Percentiles rank a stretch among this genome's conserved stretches.
These are phyloP conservation scores for Rhododendron vialii DNA, from an alignment of 148 eudicot genomes.

Conservation along the genomic window DNA sequence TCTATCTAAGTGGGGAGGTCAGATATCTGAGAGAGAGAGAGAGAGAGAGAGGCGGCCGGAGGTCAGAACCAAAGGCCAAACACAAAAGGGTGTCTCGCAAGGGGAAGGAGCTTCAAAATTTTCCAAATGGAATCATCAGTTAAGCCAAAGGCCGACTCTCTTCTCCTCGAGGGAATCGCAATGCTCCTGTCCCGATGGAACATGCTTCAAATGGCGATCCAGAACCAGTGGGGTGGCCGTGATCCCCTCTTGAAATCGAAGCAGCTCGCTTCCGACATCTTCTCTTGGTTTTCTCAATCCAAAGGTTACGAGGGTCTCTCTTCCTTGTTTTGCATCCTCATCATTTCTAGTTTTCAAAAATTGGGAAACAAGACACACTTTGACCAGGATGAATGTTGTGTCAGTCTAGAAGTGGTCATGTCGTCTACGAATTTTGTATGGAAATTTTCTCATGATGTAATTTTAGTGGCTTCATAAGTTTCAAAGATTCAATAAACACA, in stretches of 20 bases:
- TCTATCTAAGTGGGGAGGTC: background rate
- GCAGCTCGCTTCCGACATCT: constrained; percentile 40
- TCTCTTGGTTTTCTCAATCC: constrained; percentile 39
- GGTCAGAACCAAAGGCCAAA: background rate
- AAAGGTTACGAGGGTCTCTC: constrained; percentile 24
- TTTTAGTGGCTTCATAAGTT: no score
- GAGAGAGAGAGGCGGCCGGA: background rate
- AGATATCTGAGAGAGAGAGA: background rate
- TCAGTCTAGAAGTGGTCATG: background rate
- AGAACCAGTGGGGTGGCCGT: constrained; percentile 58
- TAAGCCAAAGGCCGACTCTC: background rate
- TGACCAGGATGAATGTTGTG: no score
- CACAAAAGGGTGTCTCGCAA: background rate
- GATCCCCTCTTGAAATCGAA: constrained; percentile 47
- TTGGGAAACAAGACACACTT: background rate
- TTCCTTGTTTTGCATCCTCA: background rate
- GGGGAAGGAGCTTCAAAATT: background rate
- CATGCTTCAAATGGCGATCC: constrained; percentile 53
- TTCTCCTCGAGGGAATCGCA: constrained; percentile 21
- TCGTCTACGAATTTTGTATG: background rate
- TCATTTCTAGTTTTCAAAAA: background rate
- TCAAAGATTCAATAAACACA: no score
- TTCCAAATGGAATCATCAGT: background rate
- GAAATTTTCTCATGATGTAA: no score
- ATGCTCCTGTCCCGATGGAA: constrained; percentile 40